Conservation (phyloP, 768 basidiomycete species). For the Lactifluus pinguis region DNA sequence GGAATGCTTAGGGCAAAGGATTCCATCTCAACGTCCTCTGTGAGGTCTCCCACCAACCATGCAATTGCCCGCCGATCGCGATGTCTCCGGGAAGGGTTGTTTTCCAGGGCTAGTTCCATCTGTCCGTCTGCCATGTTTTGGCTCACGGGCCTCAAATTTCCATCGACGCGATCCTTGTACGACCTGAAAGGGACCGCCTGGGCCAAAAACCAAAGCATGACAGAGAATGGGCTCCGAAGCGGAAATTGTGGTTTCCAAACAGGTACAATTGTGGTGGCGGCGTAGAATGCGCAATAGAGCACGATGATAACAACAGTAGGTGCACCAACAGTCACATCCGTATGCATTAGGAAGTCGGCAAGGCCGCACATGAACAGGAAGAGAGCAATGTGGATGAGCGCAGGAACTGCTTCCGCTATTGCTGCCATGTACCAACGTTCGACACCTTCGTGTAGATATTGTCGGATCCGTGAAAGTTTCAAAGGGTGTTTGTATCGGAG, state of each 20-base stretch:
- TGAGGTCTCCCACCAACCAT: slow-evolving; percentile 2
- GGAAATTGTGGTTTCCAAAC: slow-evolving; percentile 3
- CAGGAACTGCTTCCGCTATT: slow-evolving; percentile 38
- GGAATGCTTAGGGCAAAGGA: slow-evolving; percentile 8
- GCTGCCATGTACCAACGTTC: slow-evolving; percentile 32
- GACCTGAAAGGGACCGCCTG: not conserved
- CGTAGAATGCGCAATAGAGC: slow-evolving; percentile 5
- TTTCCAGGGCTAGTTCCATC: slow-evolving; percentile 13
- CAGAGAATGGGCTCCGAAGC: slow-evolving; percentile 5
- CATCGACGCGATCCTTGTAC: not conserved
- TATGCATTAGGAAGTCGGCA: slow-evolving; percentile 34
- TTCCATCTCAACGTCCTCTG: slow-evolving; percentile 12
- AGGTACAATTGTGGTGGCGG: slow-evolving; percentile 8
- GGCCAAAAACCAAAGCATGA: slow-evolving; percentile 5
- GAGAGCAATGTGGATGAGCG: slow-evolving; percentile 40
- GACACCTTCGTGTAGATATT: slow-evolving; percentile 30
- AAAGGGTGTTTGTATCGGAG: slow-evolving; percentile 22
- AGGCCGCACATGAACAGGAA: slow-evolving; percentile 43
- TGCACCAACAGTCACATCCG: slow-evolving; percentile 9
- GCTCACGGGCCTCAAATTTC: not conserved
- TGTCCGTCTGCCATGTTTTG: slow-evolving; percentile 11
- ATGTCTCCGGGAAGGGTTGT: not conserved
- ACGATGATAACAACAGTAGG: not conserved
- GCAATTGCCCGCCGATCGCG: slow-evolving; percentile 13
- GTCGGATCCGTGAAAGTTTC: slow-evolving; percentile 29